A percentile compares a stretch with the other conserved stretches of the same genome.
Evolutionary conservation across 2,329 filamentous ascomycete genomes (phyloP).

Genomic region (Aspergillus versicolor): DNA sequence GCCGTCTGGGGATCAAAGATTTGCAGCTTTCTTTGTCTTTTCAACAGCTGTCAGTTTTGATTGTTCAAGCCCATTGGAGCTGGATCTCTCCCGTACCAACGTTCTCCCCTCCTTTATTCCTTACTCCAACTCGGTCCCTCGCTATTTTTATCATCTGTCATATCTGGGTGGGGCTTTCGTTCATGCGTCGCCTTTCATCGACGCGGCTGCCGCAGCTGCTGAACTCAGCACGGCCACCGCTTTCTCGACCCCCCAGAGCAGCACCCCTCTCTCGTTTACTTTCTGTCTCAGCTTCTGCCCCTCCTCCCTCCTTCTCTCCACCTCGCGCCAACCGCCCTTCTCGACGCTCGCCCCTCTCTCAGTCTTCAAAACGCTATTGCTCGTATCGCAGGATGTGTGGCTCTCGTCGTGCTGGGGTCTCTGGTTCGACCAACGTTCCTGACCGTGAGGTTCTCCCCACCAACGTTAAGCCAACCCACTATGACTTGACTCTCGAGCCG

Average conservation of each 20-base stretch:
- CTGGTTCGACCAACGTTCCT: constrained; percentile 58
- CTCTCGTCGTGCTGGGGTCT: constrained; percentile 57
- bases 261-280: constrained; percentile 21
- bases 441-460: constrained; percentile 83
- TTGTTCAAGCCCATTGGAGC: constrained; percentile 4
- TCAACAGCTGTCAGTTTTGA: background rate
- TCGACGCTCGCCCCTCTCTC: constrained; percentile 28
- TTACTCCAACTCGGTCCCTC: background rate
- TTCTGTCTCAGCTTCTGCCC: constrained; percentile 24
- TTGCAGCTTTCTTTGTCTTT: constrained; percentile 10
- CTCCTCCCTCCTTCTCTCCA: constrained; percentile 20
- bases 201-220: constrained; percentile 30
- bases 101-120: constrained; percentile 13
- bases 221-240: constrained; percentile 35
- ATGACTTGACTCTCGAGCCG: constrained; percentile 87
- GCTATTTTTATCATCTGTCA: background rate
- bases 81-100: background rate
- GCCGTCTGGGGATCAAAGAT: constrained; percentile 4
- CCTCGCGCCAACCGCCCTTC: constrained; percentile 21
- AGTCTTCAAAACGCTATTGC: constrained; percentile 58
- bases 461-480: constrained; percentile 90
- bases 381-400: constrained; percentile 78
- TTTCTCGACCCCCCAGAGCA: constrained; percentile 27
- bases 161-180: constrained; percentile 11
- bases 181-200: constrained; percentile 37